These are phyloP conservation scores for Blastomyces emzantsi DNA, from an alignment of 2,329 filamentous ascomycete genomes.

Conservation along the genomic window DNA sequence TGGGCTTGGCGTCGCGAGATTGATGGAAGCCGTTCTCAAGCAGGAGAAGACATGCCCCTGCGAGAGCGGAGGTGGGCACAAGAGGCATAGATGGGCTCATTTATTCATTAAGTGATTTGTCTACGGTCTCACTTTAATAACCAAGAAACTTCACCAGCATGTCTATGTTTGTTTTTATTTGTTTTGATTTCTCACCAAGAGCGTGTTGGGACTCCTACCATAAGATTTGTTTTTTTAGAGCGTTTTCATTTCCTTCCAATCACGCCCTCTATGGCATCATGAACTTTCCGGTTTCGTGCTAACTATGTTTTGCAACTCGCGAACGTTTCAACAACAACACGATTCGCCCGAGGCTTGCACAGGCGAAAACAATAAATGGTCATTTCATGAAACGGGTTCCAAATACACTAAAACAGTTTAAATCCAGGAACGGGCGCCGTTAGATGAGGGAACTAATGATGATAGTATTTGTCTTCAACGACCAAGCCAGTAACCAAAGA, in stretches of 20 bases:
- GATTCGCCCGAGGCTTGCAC: not conserved
- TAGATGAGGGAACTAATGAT: slow-evolving; percentile 1
- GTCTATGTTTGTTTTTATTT: not conserved
- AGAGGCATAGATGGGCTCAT: slow-evolving; percentile 26
- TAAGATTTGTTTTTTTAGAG: not conserved
- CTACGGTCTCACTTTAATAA: not conserved
- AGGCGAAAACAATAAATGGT: slow-evolving; percentile 47
- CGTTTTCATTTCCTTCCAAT: not conserved
- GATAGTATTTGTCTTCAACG: slow-evolving; percentile 19
- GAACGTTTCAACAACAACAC: slow-evolving; percentile 14
- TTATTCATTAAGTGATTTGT: not conserved
- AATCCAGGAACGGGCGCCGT: not conserved
- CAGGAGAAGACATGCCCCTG: slow-evolving; percentile 55
- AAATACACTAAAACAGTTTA: not conserved
- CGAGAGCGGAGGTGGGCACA: slow-evolving; percentile 75
- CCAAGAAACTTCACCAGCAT: not conserved
- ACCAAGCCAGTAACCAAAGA: slow-evolving; percentile 11
- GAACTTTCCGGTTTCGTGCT: not conserved
- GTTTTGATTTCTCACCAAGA: not conserved
- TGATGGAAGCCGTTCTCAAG: slow-evolving; percentile 50
- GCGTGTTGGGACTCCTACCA: not conserved
- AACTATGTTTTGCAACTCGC: not conserved
- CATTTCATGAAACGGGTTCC: slow-evolving; percentile 8
- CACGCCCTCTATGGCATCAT: not conserved
- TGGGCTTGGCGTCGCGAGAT: slow-evolving; percentile 78